Base-by-base conservation (phyloP, 129 eudicot species). In the Rutidosis leptorrhynchoides region DNA sequence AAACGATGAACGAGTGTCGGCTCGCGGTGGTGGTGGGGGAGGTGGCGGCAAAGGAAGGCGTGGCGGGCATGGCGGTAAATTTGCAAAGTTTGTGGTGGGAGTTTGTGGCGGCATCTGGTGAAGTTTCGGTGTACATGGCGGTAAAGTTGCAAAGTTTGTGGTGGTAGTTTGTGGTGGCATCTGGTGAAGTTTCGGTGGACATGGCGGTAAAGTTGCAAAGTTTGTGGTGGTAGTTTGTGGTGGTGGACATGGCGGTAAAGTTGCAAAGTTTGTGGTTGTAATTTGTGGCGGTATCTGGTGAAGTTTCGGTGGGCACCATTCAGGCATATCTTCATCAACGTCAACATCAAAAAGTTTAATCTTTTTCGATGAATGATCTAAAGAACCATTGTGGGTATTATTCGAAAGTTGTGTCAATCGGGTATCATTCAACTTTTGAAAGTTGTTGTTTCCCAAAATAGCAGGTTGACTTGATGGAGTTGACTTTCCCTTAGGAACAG, bases 241-340 rank as follows among this genome's bases (percentile, higher is more conserved):
- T 3, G 73, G 69, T 20, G 80, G 72, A 58, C 57, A 30, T 3
- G 62, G 7, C 43, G 81, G 72, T 33, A 58, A 37, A 33, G 58
- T 53, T 16, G 55, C 66, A 27, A 82, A 76, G 49, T 49, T 68
- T 53, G 80, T 26, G 3, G 45, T 62, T 0, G 62, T 19, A 33
- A 12, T 54, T 32, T 51, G 54, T 4, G 73, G 56, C 5, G 73
- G 78, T 27, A 52, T 23, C 75, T 62, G 73, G 52, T 75, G 73
- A 20, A 62, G 77, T 40, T 77, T 69, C 0, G 94, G 90, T 1
- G 95, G 95, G 25, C 77, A 61, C 95, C 95, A 87, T 71, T 87
- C 95, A 2, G 95, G 95, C 83, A 87, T 83, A 56, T 87, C 16
- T 16, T 37, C 90, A 33, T 84, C 89, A 14, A 68, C 87, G 0